These are phyloP conservation scores for Zymoseptoria ardabiliae DNA, from an alignment of 2,329 filamentous ascomycete species.

Conservation along the genomic window DNA sequence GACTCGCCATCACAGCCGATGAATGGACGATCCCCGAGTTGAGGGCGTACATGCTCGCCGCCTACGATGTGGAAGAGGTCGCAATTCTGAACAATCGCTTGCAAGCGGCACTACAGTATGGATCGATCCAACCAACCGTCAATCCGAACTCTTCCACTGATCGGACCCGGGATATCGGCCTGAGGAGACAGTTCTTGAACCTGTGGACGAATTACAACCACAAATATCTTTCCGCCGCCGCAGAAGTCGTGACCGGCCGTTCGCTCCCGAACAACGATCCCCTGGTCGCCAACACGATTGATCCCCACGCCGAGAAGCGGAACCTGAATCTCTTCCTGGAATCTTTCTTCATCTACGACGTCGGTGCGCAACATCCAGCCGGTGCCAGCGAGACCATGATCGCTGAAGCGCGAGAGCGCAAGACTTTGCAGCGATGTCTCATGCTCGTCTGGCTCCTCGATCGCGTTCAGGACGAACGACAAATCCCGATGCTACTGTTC, in stretches of 20 bases:
- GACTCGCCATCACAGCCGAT: not conserved
- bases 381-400: not conserved
- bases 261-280: constrained; percentile 17
- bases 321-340: constrained; percentile 42
- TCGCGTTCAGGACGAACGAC: constrained; percentile 38
- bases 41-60: constrained; percentile 42
- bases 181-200: constrained; percentile 49
- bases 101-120: constrained; percentile 52
- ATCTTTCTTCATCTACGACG: constrained; percentile 51
- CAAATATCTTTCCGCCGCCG: constrained; percentile 43
- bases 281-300: constrained; percentile 14
- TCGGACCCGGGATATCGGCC: constrained; percentile 50
- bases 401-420: constrained; percentile 37
- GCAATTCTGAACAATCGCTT: constrained; percentile 49
- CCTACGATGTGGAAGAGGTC: constrained; percentile 49
- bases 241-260: constrained; percentile 54
- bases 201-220: constrained; percentile 54
- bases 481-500: constrained; percentile 40
- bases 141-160: constrained; percentile 38
- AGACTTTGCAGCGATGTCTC: constrained; percentile 50
- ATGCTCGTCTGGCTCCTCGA: constrained; percentile 56
- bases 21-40: constrained; percentile 21
- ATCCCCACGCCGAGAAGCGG: constrained; percentile 16
- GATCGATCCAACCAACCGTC: constrained; percentile 51
- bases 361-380: constrained; percentile 36